Evolutionary conservation across 345 rosid genomes (phyloP).

Genomic region (Linum trigynum): DNA sequence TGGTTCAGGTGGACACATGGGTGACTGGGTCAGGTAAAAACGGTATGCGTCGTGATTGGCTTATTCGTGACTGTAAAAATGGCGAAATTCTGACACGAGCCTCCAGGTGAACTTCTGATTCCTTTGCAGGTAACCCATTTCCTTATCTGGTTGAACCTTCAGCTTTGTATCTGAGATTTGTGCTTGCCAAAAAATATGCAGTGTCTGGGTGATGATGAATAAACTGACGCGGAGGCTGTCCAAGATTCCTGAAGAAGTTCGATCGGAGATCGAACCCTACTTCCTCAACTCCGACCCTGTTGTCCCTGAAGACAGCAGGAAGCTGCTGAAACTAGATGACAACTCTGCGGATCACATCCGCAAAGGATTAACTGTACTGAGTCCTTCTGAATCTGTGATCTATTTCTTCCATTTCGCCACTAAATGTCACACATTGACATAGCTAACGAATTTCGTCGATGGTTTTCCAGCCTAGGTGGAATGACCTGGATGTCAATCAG

Average conservation of each 20-base stretch:
- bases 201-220: conserved; percentile 99
- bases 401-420: background rate
- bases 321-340: conserved; percentile 78
- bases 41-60: conserved; percentile 98
- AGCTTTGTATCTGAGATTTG: conserved; percentile 8
- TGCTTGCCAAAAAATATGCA: conserved; percentile 22
- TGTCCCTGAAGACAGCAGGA: conserved; percentile 74
- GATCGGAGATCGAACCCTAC: conserved; percentile 70
- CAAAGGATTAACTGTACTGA: conserved; percentile 69
- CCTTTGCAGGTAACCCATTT: background rate
- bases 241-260: conserved; percentile 86
- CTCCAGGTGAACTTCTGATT: conserved; percentile 31
- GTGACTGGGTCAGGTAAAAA: conserved; percentile 81
- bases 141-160: background rate
- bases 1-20: conserved; percentile 85
- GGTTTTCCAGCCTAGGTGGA: conserved; percentile 80
- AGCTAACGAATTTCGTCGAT: background rate
- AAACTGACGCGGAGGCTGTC: conserved; percentile 84
- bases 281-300: conserved; percentile 64
- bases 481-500: conserved; percentile 92
- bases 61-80: conserved; percentile 55
- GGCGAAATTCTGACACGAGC: conserved; percentile 85
- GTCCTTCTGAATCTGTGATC: background rate
- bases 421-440: background rate
- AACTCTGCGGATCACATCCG: conserved; percentile 58